A percentile compares a stretch with the other conserved stretches of the same genome.
Conservation (phyloP, 2,329 filamentous ascomycete species). For the Didymella sp. region DNA sequence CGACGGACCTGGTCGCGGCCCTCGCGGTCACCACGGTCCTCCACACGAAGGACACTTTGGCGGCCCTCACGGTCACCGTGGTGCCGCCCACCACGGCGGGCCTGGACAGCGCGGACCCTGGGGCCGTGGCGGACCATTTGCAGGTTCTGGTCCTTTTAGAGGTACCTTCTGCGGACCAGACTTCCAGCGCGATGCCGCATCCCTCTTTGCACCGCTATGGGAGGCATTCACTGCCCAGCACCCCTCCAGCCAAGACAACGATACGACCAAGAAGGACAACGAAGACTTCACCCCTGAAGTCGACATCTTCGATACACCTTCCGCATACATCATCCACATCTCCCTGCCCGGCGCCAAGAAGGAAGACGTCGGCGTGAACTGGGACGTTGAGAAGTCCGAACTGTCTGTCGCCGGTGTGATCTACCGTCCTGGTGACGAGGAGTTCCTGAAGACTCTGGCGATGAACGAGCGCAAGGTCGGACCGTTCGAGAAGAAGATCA, state of each 20-base stretch:
- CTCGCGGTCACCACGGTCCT: constrained; percentile 26
- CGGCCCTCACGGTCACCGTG: not conserved
- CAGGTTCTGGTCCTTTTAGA: not conserved
- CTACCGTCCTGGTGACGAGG: constrained; percentile 73
- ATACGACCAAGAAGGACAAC: constrained; percentile 24
- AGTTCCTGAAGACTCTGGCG: constrained; percentile 68
- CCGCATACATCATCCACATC: constrained; percentile 69
- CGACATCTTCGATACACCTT: constrained; percentile 75
- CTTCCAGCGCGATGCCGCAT: constrained; percentile 30
- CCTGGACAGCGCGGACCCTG: constrained; percentile 39
- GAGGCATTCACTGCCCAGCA: constrained; percentile 40
- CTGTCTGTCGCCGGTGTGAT: constrained; percentile 75
- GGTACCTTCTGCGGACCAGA: constrained; percentile 20
- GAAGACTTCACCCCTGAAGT: constrained; percentile 67
- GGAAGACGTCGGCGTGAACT: constrained; percentile 77
- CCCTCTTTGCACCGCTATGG: constrained; percentile 46
- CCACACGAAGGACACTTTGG: constrained; percentile 20
- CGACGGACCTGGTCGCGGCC: constrained; percentile 11
- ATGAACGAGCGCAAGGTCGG: constrained; percentile 74
- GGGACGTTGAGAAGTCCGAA: constrained; percentile 71
- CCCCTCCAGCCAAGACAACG: constrained; percentile 18
- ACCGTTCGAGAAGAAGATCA: constrained; percentile 74
- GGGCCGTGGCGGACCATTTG: constrained; percentile 27
- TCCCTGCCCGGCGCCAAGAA: constrained; percentile 81
- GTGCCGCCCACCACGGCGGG: constrained; percentile 20